These are phyloP conservation scores for Ceratocystis alfenasii DNA, from an alignment of 2,329 filamentous ascomycete species.

Conservation along the genomic window DNA sequence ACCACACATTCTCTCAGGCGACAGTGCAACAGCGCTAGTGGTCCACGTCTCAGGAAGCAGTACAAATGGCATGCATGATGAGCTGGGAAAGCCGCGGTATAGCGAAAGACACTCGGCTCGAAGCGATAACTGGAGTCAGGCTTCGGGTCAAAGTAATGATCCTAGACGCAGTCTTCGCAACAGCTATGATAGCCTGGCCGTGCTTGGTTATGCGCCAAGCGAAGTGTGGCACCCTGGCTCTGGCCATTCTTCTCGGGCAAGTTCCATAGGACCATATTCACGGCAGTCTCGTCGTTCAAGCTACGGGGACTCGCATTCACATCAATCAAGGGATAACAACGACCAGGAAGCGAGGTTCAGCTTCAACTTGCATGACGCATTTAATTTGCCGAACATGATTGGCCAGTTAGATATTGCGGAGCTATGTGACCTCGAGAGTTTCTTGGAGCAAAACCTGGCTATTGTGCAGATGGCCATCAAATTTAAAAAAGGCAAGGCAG, in stretches of 20 bases:
- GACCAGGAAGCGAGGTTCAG: background rate
- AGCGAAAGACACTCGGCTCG: background rate
- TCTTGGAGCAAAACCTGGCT: background rate
- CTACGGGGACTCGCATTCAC: background rate
- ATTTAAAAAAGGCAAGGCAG: background rate
- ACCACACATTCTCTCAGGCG: background rate
- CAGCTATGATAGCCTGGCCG: background rate
- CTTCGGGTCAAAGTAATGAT: background rate
- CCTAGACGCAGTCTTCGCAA: background rate
- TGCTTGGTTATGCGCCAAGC: background rate
- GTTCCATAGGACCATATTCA: background rate
- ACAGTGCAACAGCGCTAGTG: background rate
- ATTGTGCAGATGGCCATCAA: slow-evolving; percentile 1
- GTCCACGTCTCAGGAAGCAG: background rate
- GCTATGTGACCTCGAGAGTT: slow-evolving; percentile 2
- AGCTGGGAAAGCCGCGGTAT: background rate
- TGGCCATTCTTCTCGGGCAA: background rate
- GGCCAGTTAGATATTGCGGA: background rate
- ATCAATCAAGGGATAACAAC: background rate
- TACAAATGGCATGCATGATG: background rate
- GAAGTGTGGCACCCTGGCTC: background rate
- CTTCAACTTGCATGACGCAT: background rate
- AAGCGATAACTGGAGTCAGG: background rate
- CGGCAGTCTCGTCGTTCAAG: background rate
- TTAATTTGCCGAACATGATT: background rate